These are phyloP conservation scores for Suillus hirtellus DNA, from an alignment of 768 basidiomycete genomes.

Conservation along the genomic window DNA sequence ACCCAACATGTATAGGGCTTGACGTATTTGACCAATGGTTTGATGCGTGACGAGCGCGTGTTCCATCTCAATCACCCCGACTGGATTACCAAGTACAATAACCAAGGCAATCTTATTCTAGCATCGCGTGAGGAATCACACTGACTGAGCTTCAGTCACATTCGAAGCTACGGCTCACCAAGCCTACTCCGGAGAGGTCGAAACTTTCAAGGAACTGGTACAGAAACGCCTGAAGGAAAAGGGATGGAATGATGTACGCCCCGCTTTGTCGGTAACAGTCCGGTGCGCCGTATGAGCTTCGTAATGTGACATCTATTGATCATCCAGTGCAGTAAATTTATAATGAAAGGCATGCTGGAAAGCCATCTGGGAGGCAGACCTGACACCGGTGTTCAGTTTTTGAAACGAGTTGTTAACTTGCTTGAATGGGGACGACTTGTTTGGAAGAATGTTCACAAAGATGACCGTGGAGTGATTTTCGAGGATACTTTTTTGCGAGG, in stretches of 20 bases:
- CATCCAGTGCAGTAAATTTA: constrained; percentile 17
- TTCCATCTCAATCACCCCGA: constrained; percentile 22
- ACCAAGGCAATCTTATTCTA: constrained; percentile 19
- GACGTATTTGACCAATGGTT: constrained; percentile 23
- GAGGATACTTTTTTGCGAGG: constrained; percentile 16
- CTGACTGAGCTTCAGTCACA: constrained; percentile 12
- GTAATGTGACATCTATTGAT: background rate
- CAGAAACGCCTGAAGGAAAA: constrained; percentile 19
- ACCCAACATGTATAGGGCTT: constrained; percentile 18
- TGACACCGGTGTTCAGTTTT: constrained; percentile 10
- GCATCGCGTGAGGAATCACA: constrained; percentile 1
- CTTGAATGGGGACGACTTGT: constrained; percentile 18
- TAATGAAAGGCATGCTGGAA: constrained; percentile 18
- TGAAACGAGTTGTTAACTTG: constrained; percentile 17
- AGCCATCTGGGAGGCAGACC: background rate
- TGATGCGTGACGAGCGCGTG: constrained; percentile 27
- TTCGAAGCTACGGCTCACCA: constrained; percentile 13
- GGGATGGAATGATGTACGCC: constrained; percentile 31
- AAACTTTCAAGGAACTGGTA: constrained; percentile 22
- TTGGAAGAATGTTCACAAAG: constrained; percentile 19
- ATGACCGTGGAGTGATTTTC: constrained; percentile 22
- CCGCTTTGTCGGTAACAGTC: constrained; percentile 39
- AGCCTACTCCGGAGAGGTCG: constrained; percentile 18
- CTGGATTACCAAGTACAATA: constrained; percentile 24
- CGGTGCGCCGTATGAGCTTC: constrained; percentile 27